Percentiles rank a stretch among this genome's conserved stretches.
Conservation (phyloP, 805 yeast genomes). For the Vanderwaltozyma tropicalis region DNA sequence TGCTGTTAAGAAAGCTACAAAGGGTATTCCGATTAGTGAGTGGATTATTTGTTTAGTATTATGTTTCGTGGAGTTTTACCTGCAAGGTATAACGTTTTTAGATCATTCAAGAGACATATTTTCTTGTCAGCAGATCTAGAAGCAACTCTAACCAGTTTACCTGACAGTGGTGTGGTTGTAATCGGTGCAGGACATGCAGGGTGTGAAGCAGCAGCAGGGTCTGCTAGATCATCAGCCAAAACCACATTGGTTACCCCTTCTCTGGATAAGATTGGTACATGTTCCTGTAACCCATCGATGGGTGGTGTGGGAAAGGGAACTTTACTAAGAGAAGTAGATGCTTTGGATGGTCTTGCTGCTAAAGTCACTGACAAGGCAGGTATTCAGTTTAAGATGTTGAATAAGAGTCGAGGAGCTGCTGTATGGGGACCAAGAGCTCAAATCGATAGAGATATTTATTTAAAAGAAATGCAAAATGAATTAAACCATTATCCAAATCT, state of each 20-base stretch:
- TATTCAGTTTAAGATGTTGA: constrained; percentile 78
- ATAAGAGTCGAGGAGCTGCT: constrained; percentile 80
- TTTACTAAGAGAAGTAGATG: constrained; percentile 83
- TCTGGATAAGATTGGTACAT: constrained; percentile 70
- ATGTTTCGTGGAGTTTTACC: too few relatives aligned
- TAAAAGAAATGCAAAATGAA: constrained; percentile 65
- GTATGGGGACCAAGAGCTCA: constrained; percentile 99
- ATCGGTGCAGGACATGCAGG: constrained; percentile 99
- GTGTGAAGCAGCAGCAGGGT: constrained; percentile 90
- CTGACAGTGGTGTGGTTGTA: constrained; percentile 48
- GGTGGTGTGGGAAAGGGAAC: constrained; percentile 99
- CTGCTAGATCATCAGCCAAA: constrained; percentile 71
- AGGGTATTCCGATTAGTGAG: neutral
- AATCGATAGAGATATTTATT: constrained; percentile 75
- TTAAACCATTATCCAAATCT: constrained; percentile 48
- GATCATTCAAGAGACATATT: neutral
- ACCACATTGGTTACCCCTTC: constrained; percentile 61
- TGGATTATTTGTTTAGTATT: neutral
- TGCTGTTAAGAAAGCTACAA: too few relatives aligned
- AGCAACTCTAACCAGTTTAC: constrained; percentile 4
- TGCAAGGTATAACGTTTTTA: neutral
- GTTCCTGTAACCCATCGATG: constrained; percentile 95
- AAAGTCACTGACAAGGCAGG: constrained; percentile 88
- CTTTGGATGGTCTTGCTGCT: constrained; percentile 86
- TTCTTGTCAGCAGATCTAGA: constrained; percentile 9